phyloP scores from a whole-genome alignment of 768 basidiomycete genomes.

The Daedaleopsis nitida region DNA sequence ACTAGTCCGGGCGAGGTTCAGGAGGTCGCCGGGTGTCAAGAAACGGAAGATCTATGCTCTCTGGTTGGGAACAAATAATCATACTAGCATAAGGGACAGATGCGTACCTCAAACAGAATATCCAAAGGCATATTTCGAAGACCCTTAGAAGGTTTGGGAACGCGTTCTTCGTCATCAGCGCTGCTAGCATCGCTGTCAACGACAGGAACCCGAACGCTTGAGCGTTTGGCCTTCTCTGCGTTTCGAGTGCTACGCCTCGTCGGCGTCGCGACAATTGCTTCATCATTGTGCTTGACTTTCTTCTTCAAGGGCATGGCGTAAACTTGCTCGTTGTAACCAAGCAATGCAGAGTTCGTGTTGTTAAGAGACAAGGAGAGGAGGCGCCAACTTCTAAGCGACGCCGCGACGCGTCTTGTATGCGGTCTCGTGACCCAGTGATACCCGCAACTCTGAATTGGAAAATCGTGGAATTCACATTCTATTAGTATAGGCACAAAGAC shows the following conservation, averaged over 20 bases:
- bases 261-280: not conserved
- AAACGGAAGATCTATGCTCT: not conserved
- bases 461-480: too few species aligned
- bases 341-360: too few species aligned
- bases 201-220: too few species aligned
- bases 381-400: too few species aligned
- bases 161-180: not conserved
- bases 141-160: not conserved
- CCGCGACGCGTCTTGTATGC: too few species aligned
- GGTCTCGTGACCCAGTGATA: too few species aligned
- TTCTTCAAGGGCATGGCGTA: not conserved
- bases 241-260: not conserved
- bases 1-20: slow-evolving; percentile 7
- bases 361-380: too few species aligned
- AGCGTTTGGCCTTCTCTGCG: not conserved
- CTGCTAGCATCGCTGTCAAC: too few species aligned
- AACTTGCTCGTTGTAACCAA: too few species aligned
- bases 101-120: not conserved
- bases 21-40: not conserved
- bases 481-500: too few species aligned
- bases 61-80: not conserved
- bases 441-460: too few species aligned
- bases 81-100: not conserved
- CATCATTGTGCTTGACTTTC: not conserved
- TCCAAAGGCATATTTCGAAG: not conserved